Base-by-base conservation (phyloP, 2,329 filamentous ascomycete genomes). In the Xylariaceae sp. region DNA sequence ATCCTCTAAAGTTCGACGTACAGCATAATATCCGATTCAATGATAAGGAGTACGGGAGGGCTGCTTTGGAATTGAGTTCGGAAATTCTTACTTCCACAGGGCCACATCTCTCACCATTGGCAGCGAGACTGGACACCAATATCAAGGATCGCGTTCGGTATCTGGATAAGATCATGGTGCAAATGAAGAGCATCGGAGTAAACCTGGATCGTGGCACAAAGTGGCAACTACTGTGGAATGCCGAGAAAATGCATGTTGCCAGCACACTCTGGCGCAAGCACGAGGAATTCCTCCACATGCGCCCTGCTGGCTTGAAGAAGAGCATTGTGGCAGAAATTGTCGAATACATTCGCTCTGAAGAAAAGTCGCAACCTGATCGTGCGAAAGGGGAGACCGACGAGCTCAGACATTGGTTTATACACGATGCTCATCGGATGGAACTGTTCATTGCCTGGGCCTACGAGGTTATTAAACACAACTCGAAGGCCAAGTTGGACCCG, bases 211-310 rank as follows among this genome's bases (percentile, higher is more conserved):
- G 84, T 33, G 75, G 75, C 20, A 86, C 86, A 1, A 85, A 86
- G 62, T 97, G 92, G 92, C 80, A 82, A 58, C 74, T 99, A 26
- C 76, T 99, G n/a, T 89, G 86, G 79, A 86, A 93, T 65, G 93
- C 93, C 0, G 94, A 99, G 71, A 96, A 92, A 72, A 82, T 97
- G 74, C 85, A 88, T 36, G 89, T 92, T 29, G 91, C 91, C 15
- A 81, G 83, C 55, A 80, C 85, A 39, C 79, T 97, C 30, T 97
- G 93, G 92, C 86, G 85, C 57, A 79, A 84, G 47, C 91, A 96
- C 65, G 89, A 96, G 67, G 76, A 78, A 6, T 87, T 87, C 45
- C 79, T 86, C 6, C 78, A 82, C 45, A 78, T 77, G 44, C 82
- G 83, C 8, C 76, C 82, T 11, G 77, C 79, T 15, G 81, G 82